Evolutionary conservation across 768 basidiomycete species (phyloP).

Genomic region (Ramaria sp.): DNA sequence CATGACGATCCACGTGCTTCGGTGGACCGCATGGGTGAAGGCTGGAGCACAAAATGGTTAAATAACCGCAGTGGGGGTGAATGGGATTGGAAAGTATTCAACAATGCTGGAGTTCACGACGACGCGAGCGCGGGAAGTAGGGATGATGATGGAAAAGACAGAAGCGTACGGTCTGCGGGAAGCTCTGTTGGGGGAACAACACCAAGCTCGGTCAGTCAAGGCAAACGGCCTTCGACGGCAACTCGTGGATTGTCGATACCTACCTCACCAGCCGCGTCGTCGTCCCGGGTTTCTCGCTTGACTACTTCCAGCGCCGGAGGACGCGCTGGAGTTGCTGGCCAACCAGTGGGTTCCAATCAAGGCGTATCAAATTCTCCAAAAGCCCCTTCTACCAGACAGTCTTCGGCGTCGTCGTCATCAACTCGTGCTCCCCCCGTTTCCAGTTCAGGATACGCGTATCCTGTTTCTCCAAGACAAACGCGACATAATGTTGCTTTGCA

Average conservation of each 20-base stretch:
- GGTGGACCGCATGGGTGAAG: conserved; percentile 55
- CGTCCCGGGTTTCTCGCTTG: not conserved
- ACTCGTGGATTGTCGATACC: not conserved
- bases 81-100: conserved; percentile 64
- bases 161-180: conserved; percentile 12
- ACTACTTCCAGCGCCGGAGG: not conserved
- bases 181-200: conserved; percentile 34
- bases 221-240: not conserved
- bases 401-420: conserved; percentile 28
- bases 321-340: not conserved
- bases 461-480: conserved; percentile 7
- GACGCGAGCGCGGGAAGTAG: conserved; percentile 2
- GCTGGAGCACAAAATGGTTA: conserved; percentile 53
- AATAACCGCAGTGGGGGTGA: conserved; percentile 32
- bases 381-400: conserved; percentile 19
- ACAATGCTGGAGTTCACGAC: conserved; percentile 21
- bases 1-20: conserved; percentile 57
- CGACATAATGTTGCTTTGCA: not conserved
- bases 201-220: conserved; percentile 38
- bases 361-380: conserved; percentile 9
- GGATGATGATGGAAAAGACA: conserved; percentile 22
- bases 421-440: conserved; percentile 19
- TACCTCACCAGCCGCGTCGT: not conserved
- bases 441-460: not conserved
- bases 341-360: not conserved